Percentiles rank a stretch among this genome's conserved stretches.
These are phyloP conservation scores for Acer negundo DNA, from an alignment of 345 rosid genomes.

Conservation along the genomic window DNA sequence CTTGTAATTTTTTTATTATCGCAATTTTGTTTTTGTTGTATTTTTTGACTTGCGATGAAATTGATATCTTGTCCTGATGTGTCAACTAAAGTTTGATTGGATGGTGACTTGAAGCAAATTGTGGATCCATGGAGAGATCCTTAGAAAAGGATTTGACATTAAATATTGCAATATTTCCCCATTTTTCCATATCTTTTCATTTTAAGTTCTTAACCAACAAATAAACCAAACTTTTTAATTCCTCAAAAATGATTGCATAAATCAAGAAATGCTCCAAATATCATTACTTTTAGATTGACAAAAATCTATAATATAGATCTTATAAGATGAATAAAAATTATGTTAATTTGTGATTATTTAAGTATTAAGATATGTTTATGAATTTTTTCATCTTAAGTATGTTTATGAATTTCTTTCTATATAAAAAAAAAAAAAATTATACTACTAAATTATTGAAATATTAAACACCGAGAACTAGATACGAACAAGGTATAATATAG, in stretches of 20 bases:
- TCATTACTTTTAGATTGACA: too few relatives aligned
- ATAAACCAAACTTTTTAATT: neutral
- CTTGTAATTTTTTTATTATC: too few relatives aligned
- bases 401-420: too few relatives aligned
- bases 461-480: neutral
- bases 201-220: neutral
- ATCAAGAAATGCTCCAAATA: neutral
- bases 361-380: too few relatives aligned
- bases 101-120: constrained; percentile 52
- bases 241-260: neutral
- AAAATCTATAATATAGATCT: too few relatives aligned
- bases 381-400: too few relatives aligned
- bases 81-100: constrained; percentile 40
- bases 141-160: constrained; percentile 61
- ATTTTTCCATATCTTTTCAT: neutral
- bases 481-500: neutral
- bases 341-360: too few relatives aligned
- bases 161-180: constrained; percentile 9
- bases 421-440: too few relatives aligned
- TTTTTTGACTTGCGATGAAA: constrained; percentile 32
- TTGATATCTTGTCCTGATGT: constrained; percentile 46
- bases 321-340: too few relatives aligned
- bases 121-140: constrained; percentile 61
- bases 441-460: neutral
- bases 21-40: constrained; percentile 24